These are phyloP conservation scores for Moelleriella libera DNA, from an alignment of 2,329 filamentous ascomycete genomes.

Conservation along the genomic window DNA sequence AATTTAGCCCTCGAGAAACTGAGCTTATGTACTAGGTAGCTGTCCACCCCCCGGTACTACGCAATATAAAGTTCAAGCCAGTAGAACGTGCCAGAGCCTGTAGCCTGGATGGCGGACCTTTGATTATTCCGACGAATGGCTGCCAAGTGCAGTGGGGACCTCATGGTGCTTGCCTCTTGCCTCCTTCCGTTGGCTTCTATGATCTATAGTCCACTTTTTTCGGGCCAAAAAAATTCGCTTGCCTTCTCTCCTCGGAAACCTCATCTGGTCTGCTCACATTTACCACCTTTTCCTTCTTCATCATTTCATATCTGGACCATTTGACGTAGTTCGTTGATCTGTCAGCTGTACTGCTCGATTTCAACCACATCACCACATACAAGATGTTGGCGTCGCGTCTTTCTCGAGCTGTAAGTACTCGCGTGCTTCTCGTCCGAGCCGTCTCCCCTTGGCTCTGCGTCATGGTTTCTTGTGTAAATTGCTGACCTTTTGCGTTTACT, in stretches of 20 bases:
- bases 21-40: too few relatives aligned
- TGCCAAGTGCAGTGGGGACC: conserved; percentile 2
- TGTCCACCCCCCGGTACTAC: too few relatives aligned
- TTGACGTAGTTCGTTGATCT: too few relatives aligned
- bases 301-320: conserved; percentile 5
- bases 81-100: neutral
- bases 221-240: conserved; percentile 22
- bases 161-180: conserved; percentile 11
- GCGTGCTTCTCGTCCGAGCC: neutral
- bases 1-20: too few relatives aligned
- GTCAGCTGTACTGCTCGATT: too few relatives aligned
- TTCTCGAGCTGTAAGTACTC: conserved; percentile 56
- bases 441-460: neutral
- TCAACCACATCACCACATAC: conserved; percentile 15
- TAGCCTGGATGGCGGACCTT: neutral
- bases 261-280: conserved; percentile 4
- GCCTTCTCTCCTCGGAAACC: conserved; percentile 12
- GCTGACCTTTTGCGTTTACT: conserved; percentile 6
- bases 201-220: conserved; percentile 16
- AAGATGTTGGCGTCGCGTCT: conserved; percentile 62
- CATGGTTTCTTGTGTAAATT: conserved; percentile 3
- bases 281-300: conserved; percentile 9
- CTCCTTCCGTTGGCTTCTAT: conserved; percentile 29
- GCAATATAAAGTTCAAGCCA: too few relatives aligned
- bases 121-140: neutral